Percentiles rank a stretch among this genome's conserved stretches.
Evolutionary conservation across 108 stramenopile species (phyloP).

Genomic region (Cyclotella kingstonii): DNA sequence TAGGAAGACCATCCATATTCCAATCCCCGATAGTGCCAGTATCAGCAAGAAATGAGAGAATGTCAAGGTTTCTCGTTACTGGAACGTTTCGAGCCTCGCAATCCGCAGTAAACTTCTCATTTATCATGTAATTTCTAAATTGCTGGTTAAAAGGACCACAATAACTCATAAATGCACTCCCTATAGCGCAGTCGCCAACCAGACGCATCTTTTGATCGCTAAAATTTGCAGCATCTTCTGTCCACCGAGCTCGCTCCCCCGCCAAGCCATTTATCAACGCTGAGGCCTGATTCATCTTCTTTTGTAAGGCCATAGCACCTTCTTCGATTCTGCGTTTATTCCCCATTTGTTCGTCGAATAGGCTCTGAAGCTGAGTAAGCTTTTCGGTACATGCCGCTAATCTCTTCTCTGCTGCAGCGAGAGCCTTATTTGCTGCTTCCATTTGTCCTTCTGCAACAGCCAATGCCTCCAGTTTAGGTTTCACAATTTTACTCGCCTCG

Average conservation of each 20-base stretch:
- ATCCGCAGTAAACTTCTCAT: constrained; percentile 79
- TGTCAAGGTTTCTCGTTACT: constrained; percentile 75
- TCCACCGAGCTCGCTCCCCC: constrained; percentile 85
- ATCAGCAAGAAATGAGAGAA: constrained; percentile 84
- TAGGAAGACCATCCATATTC: constrained; percentile 88
- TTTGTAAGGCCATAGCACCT: constrained; percentile 68
- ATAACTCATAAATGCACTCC: constrained; percentile 87
- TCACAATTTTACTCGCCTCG: constrained; percentile 91
- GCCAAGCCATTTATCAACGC: constrained; percentile 82
- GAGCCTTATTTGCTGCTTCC: constrained; percentile 82
- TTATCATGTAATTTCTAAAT: constrained; percentile 77
- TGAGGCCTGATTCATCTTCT: constrained; percentile 89
- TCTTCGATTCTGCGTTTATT: constrained; percentile 79
- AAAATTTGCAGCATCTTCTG: constrained; percentile 85
- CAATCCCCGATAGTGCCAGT: constrained; percentile 88
- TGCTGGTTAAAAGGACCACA: constrained; percentile 93
- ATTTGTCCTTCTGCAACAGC: constrained; percentile 78
- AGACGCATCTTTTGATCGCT: constrained; percentile 79
- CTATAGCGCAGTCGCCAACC: constrained; percentile 89
- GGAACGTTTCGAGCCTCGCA: constrained; percentile 77
- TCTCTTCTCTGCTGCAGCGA: constrained; percentile 69
- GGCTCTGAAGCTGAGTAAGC: constrained; percentile 66
- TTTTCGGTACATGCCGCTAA: constrained; percentile 70
- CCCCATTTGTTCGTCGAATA: constrained; percentile 83
- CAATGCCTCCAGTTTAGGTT: constrained; percentile 91